These are phyloP conservation scores for Arctium lappa DNA, from an alignment of 129 eudicot species.

Conservation along the genomic window DNA sequence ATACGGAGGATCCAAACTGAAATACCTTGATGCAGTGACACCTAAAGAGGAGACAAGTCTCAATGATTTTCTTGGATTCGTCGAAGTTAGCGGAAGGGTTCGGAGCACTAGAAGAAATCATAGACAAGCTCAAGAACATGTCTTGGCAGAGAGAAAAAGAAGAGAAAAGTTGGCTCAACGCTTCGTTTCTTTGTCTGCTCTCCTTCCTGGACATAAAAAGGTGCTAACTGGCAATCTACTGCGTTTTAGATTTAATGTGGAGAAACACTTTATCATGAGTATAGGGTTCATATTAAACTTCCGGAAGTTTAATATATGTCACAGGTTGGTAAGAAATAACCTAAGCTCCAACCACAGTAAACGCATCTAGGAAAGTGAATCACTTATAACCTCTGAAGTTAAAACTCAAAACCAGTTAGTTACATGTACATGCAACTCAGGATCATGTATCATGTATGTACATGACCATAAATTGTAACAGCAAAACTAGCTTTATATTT, in stretches of 20 bases:
- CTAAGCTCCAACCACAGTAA: not conserved
- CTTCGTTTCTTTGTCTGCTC: conserved; percentile 21
- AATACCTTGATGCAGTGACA: not conserved
- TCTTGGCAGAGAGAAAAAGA: conserved; percentile 24
- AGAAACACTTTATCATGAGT: not conserved
- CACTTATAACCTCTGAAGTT: not conserved
- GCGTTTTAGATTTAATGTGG: not conserved
- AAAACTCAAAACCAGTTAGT: not conserved
- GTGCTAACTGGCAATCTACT: not conserved
- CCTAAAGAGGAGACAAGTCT: conserved; percentile 17
- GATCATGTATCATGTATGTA: not conserved
- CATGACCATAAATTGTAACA: not conserved
- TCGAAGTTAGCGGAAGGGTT: not conserved
- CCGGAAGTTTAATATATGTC: not conserved
- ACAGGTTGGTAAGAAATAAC: not conserved
- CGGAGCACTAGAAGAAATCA: conserved; percentile 22
- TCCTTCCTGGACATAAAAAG: conserved; percentile 27
- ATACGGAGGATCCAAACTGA: conserved; percentile 5
- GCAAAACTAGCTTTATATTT: not conserved
- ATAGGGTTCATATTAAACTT: not conserved
- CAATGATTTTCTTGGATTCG: conserved; percentile 17
- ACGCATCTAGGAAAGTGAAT: not conserved
- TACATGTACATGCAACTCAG: not conserved
- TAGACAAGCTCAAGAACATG: conserved; percentile 35
- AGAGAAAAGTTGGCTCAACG: conserved; percentile 30